Percentiles rank a stretch among this genome's conserved stretches.
Evolutionary conservation across 148 eudicot genomes (phyloP).

Genomic region (Chenopodium formosanum): DNA sequence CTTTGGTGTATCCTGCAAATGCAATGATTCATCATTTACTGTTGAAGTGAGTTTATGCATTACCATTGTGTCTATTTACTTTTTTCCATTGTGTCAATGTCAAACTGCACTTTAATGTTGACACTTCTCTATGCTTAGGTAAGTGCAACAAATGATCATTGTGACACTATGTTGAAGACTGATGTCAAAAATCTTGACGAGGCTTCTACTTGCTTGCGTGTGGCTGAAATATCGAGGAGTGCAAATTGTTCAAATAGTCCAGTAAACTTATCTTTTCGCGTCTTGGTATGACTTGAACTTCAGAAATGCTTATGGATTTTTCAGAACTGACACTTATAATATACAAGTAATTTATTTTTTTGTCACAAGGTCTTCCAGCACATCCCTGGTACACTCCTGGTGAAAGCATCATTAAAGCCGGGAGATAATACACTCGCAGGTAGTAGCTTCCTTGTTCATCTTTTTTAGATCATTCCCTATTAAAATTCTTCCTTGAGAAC

Average conservation of each 20-base stretch:
- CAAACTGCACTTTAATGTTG: background rate
- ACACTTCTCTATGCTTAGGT: conserved; percentile 35
- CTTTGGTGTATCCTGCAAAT: conserved; percentile 65
- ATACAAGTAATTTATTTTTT: background rate
- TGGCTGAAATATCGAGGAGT: conserved; percentile 25
- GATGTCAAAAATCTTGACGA: conserved; percentile 29
- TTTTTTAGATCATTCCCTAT: background rate
- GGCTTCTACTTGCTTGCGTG: conserved; percentile 23
- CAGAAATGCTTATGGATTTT: background rate
- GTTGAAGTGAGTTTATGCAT: conserved; percentile 57
- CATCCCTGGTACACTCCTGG: conserved; percentile 82
- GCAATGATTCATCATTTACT: conserved; percentile 53
- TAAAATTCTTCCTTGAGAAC: background rate
- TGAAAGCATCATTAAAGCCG: conserved; percentile 66
- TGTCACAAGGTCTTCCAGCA: conserved; percentile 79
- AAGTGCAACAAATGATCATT: conserved; percentile 43
- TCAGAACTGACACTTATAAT: conserved; percentile 5
- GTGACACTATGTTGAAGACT: conserved; percentile 49
- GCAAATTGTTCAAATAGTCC: conserved; percentile 25
- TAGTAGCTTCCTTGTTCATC: background rate
- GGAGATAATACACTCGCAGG: conserved; percentile 51
- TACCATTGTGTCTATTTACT: background rate
- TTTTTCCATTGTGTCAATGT: background rate
- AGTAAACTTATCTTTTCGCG: conserved; percentile 40
- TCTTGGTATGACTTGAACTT: conserved; percentile 48